phyloP scores from a whole-genome alignment of 2,329 filamentous ascomycete species.

The Diatrype stigma region DNA sequence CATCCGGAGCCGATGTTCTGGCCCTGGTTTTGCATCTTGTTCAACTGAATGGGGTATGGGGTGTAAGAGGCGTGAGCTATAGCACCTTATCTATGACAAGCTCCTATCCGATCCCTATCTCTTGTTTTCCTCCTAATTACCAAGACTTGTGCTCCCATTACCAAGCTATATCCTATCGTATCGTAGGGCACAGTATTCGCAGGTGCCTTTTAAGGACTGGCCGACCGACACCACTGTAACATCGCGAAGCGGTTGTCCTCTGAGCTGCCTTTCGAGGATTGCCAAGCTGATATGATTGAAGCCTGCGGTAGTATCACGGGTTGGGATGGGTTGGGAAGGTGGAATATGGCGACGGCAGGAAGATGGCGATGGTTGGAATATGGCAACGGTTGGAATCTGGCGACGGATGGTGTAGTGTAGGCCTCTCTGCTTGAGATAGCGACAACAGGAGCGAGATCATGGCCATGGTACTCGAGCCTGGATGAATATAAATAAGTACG shows the following conservation, averaged over 20 bases:
- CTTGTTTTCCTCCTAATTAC: constrained; percentile 7
- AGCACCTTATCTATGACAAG: constrained; percentile 8
- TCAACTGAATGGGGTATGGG: neutral
- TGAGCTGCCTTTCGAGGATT: constrained; percentile 6
- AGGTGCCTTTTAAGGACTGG: constrained; percentile 7
- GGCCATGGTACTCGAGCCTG: constrained; percentile 11
- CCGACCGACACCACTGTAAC: constrained; percentile 10
- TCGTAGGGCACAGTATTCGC: constrained; percentile 4
- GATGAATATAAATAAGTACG: constrained; percentile 20
- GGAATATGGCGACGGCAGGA: constrained; percentile 1
- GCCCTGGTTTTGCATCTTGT: constrained; percentile 7
- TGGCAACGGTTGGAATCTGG: neutral
- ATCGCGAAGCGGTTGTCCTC: constrained; percentile 6
- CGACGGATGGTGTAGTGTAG: constrained; percentile 3
- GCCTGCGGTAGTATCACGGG: constrained; percentile 10
- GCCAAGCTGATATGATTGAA: constrained; percentile 5
- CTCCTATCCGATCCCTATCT: constrained; percentile 6
- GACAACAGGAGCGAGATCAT: constrained; percentile 15
- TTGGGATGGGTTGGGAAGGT: constrained; percentile 21
- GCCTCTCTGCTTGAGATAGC: constrained; percentile 8
- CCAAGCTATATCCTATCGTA: constrained; percentile 4
- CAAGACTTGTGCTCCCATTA: constrained; percentile 10
- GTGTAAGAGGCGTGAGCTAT: constrained; percentile 4
- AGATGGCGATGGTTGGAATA: neutral
- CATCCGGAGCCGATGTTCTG: constrained; percentile 7